phyloP scores from a whole-genome alignment of 805 yeast species.

The Candida anglica region DNA sequence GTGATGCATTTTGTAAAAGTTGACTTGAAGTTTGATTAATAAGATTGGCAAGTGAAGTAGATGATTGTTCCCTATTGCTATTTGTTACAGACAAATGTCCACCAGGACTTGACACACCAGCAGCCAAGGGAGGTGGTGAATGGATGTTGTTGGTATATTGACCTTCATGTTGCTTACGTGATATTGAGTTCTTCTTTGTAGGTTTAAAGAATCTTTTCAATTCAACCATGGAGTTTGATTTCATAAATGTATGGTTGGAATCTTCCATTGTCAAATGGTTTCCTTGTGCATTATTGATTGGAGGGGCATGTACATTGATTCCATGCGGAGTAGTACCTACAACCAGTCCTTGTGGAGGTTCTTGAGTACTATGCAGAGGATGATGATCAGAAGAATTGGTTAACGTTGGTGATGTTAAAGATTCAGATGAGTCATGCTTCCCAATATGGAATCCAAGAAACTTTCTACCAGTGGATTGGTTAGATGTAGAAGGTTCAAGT shows the following conservation, averaged over 20 bases:
- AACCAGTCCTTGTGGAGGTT: background rate
- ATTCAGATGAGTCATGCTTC: conserved; percentile 36
- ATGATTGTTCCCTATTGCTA: conserved; percentile 26
- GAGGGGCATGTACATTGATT: background rate
- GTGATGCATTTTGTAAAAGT: conserved; percentile 32
- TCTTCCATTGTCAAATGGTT: conserved; percentile 14
- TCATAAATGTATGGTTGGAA: conserved; percentile 28
- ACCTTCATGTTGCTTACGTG: conserved; percentile 10
- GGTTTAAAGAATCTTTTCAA: conserved; percentile 72
- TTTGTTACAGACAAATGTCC: background rate
- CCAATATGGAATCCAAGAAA: conserved; percentile 41
- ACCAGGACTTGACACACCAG: background rate
- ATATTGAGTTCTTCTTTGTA: conserved; percentile 26
- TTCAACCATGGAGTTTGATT: conserved; percentile 59
- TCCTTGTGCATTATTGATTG: background rate
- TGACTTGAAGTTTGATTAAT: conserved; percentile 36
- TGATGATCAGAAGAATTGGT: conserved; percentile 29
- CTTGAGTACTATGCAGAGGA: conserved; percentile 3
- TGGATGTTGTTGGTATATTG: conserved; percentile 21
- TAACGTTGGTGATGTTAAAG: conserved; percentile 30
- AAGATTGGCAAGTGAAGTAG: conserved; percentile 31
- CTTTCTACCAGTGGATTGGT: conserved; percentile 23
- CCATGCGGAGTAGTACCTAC: conserved; percentile 1
- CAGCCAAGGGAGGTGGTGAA: conserved; percentile 25
- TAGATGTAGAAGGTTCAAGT: conserved; percentile 27